phyloP scores from a whole-genome alignment of 176 grass and related monocot genomes.

The Avena eriantha region DNA sequence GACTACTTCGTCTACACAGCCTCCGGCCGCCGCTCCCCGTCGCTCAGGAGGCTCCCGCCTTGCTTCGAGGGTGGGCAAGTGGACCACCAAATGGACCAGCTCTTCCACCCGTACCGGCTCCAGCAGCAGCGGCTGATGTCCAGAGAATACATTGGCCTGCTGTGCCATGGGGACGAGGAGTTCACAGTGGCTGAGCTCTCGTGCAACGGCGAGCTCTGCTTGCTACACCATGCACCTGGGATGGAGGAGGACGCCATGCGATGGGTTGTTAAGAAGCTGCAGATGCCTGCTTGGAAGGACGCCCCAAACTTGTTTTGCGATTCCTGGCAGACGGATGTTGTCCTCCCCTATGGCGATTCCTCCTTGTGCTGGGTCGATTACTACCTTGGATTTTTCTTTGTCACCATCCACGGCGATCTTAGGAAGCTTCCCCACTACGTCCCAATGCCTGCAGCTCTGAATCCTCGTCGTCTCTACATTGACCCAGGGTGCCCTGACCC shows the following conservation, averaged over 20 bases:
- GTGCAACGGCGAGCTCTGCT: neutral
- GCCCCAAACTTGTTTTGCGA: neutral
- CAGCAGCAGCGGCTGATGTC: constrained; percentile 6
- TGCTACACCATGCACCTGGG: neutral
- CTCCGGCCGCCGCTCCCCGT: neutral
- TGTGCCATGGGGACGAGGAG: constrained; percentile 1
- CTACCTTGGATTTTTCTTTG: constrained; percentile 27
- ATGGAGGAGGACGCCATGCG: neutral
- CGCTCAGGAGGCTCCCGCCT: neutral
- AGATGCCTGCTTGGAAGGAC: neutral
- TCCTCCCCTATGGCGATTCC: neutral
- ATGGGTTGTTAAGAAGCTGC: neutral
- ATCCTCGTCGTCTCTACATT: neutral
- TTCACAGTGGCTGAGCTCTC: constrained; percentile 34
- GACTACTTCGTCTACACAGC: constrained; percentile 40
- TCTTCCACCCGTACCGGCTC: neutral
- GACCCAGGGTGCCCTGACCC: neutral
- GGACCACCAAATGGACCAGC: neutral
- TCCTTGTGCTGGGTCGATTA: constrained; percentile 36
- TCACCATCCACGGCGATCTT: neutral
- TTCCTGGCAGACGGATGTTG: neutral
- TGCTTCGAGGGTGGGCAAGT: neutral
- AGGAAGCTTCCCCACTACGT: neutral
- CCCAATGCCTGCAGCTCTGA: neutral
- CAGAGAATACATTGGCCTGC: neutral